Percentiles rank a stretch among this genome's conserved stretches.
phyloP scores from a whole-genome alignment of 1,139 yeast genomes.

The Sugiyamaella pinicola region DNA sequence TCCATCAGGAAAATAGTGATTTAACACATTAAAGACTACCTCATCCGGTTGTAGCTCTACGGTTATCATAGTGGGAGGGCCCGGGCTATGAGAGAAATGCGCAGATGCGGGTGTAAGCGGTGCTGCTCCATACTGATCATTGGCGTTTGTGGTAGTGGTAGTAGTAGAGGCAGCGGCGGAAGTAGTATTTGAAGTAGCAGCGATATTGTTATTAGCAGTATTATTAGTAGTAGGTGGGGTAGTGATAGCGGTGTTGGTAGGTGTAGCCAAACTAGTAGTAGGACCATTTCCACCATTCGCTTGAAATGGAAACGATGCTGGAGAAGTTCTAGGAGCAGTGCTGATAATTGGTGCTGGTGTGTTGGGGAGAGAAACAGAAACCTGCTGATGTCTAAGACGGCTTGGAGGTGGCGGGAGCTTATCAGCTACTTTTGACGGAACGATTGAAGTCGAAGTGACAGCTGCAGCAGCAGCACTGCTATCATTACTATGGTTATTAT shows the following conservation, averaged over 20 bases:
- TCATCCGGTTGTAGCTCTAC: slow-evolving; percentile 55
- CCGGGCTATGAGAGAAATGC: slow-evolving; percentile 19
- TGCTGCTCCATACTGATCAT: not conserved
- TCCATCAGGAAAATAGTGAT: slow-evolving; percentile 63
- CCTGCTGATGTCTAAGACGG: slow-evolving; percentile 3
- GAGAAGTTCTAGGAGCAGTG: not conserved
- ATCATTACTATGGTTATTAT: not conserved
- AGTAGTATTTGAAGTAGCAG: not conserved
- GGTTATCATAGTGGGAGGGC: not conserved
- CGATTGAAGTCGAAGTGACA: not conserved
- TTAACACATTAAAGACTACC: slow-evolving; percentile 60
- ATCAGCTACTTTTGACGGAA: not conserved
- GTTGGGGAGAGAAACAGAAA: not conserved
- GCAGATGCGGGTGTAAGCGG: slow-evolving; percentile 16
- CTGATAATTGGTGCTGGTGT: not conserved
- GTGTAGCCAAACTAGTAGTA: not conserved
- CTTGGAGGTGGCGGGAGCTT: slow-evolving; percentile 13
- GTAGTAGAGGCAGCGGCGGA: slow-evolving; percentile 1
- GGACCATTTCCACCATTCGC: not conserved
- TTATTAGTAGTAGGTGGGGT: not conserved
- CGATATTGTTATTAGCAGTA: not conserved
- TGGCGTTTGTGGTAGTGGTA: not conserved
- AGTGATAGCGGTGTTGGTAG: not conserved
- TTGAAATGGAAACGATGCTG: not conserved
- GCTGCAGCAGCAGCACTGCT: not conserved